phyloP scores from a whole-genome alignment of 805 yeast species.

The Lachancea waltii region DNA sequence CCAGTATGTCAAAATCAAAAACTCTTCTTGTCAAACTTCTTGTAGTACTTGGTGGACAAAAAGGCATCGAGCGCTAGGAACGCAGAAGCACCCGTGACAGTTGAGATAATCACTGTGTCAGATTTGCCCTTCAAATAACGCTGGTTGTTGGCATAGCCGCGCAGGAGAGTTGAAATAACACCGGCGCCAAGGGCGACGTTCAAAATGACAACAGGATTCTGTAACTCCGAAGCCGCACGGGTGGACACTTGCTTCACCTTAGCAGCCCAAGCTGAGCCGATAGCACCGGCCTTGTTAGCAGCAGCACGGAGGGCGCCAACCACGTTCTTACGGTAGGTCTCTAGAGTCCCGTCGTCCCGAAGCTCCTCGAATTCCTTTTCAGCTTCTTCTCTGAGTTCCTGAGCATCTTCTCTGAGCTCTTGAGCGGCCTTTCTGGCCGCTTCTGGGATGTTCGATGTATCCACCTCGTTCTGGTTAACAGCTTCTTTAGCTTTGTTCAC shows the following conservation, averaged over 20 bases:
- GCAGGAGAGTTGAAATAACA: conserved; percentile 42
- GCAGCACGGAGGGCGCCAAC: conserved; percentile 12
- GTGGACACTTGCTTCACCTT: conserved; percentile 8
- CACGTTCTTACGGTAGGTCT: conserved; percentile 13
- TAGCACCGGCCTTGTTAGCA: conserved; percentile 18
- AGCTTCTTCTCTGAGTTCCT: conserved; percentile 24
- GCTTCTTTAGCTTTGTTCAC: conserved; percentile 6
- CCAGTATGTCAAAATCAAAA: too few species aligned
- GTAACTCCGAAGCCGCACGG: conserved; percentile 36
- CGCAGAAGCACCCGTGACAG: conserved; percentile 48
- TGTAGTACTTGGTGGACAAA: conserved; percentile 48
- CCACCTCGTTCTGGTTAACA: conserved; percentile 4
- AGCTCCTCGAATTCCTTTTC: conserved; percentile 28
- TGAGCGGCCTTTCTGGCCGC: conserved; percentile 9
- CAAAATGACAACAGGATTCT: conserved; percentile 56
- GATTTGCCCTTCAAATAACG: conserved; percentile 39
- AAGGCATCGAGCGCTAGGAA: conserved; percentile 49
- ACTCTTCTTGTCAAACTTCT: conserved; percentile 44
- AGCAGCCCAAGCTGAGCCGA: conserved; percentile 15
- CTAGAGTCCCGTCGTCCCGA: conserved; percentile 23
- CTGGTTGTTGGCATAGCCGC: conserved; percentile 45
- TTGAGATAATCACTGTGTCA: conserved; percentile 43
- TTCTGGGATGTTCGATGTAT: conserved; percentile 5
- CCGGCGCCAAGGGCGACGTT: conserved; percentile 46
- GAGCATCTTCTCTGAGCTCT: conserved; percentile 10